phyloP scores from a whole-genome alignment of 208 protist genomes.

The Vickermania spadyakhi region DNA sequence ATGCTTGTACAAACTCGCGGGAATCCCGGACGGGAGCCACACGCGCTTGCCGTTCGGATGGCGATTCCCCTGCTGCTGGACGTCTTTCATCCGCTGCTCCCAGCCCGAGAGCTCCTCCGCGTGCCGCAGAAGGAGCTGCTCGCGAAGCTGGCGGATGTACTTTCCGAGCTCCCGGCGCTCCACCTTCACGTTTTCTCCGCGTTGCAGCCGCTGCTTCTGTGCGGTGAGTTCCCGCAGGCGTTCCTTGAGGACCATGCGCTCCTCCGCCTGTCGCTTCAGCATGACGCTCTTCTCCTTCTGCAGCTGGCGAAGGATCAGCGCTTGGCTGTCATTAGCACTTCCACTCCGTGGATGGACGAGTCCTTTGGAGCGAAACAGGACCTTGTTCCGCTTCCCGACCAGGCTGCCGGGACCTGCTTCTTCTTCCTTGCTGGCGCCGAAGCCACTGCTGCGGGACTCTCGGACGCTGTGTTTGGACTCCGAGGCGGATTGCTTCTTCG shows the following conservation, averaged over 20 bases:
- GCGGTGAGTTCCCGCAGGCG: conserved; percentile 64
- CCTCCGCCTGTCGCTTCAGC: conserved; percentile 61
- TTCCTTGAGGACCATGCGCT: conserved; percentile 81
- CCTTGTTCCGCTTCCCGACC: not conserved
- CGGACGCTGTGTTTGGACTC: too few relatives aligned
- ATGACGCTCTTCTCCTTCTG: conserved; percentile 40
- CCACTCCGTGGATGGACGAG: conserved; percentile 9
- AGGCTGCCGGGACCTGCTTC: conserved; percentile 4
- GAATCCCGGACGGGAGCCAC: not conserved
- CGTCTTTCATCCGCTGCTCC: conserved; percentile 45
- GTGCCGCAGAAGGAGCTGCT: conserved; percentile 74
- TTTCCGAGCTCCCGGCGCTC: conserved; percentile 84
- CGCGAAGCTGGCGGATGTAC: conserved; percentile 78
- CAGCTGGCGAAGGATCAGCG: conserved; percentile 7
- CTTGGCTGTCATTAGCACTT: not conserved
- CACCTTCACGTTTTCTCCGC: conserved; percentile 61
- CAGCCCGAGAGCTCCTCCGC: conserved; percentile 43
- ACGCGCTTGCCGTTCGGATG: not conserved
- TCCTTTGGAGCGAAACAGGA: not conserved
- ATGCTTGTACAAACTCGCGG: not conserved
- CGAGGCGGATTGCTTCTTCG: conserved; percentile 2
- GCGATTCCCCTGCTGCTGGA: not conserved
- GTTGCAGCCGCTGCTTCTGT: conserved; percentile 43
- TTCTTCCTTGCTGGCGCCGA: too few relatives aligned
- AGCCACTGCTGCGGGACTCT: too few relatives aligned